A percentile compares a stretch with the other conserved stretches of the same genome.
These are phyloP conservation scores for Citrus hindsii DNA, from an alignment of 345 rosid species.

Conservation along the genomic window DNA sequence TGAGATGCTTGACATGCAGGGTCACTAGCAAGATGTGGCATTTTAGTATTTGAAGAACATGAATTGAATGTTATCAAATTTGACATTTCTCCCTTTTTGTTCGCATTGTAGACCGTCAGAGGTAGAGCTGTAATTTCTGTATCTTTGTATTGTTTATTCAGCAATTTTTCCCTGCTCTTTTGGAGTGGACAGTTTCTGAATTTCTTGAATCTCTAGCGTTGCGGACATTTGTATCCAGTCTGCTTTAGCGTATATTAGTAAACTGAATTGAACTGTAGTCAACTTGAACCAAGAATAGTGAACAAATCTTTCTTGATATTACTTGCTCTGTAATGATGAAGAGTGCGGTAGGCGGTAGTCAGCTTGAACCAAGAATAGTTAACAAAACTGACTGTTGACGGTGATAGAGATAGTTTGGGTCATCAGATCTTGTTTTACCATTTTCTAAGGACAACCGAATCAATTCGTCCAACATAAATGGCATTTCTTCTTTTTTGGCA, in stretches of 20 bases:
- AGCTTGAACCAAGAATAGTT: no score
- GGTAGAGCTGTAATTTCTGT: not conserved
- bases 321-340: not conserved
- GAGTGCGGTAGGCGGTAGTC: no score
- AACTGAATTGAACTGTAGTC: not conserved
- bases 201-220: no score
- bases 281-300: not conserved
- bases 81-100: not conserved
- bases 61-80: not conserved
- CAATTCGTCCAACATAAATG: no score
- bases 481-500: not conserved
- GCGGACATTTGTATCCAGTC: not conserved
- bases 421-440: not conserved
- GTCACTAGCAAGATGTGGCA: constrained; percentile 22
- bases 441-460: no score
- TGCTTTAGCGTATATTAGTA: not conserved
- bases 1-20: constrained; percentile 92
- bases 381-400: no score
- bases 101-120: not conserved
- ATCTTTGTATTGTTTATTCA: not conserved
- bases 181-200: no score
- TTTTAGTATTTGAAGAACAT: not conserved
- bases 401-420: not conserved
- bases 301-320: not conserved
- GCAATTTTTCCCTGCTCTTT: not conserved